Evolutionary conservation across 208 protist species (phyloP), one percentile per base, ranked within the genome.

Genomic region (Trichomonas vaginalis): DNA sequence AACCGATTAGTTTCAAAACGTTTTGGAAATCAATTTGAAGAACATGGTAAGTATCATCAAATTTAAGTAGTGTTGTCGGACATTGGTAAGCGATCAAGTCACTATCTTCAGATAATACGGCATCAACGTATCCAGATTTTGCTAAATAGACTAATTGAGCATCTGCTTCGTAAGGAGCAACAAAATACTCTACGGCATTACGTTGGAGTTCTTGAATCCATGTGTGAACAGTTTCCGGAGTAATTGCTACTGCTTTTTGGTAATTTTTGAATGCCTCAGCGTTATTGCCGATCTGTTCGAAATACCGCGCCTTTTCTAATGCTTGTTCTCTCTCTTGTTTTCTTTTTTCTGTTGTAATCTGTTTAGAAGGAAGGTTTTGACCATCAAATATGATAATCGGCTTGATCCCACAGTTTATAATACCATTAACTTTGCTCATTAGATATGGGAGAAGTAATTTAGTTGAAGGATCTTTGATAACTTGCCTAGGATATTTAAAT

Each of bases 141-240:
- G 96, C 97, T 6, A 99, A 96, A 96, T 98, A 99, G 6, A 98
- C 98, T 10, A 99, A 96, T 97, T 99, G 99, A 0, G 99, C 98
- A 97, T 99, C 99, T 0, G 99, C 99, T 98, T 99, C 99, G 97
- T 99, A 99, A 8, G 99, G 99, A 39, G 99, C 98, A 0, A 99
- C 99, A 35, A 96, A 46, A 39, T 49, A 96, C 70, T 83, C 92
- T 21, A 97, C 92, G 47, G 45, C 79, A 40, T 96, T 46, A 45
- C 95, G 32, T 62, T n/a, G 27, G 21, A 96, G 90, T 79, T 95
- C 49, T 8, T 23, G 32, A 27, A 99, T 98, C 27, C 98, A 70
- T 40, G 96, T 14, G 62, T 96, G 95, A 2, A 97, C 98, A 96
- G 98, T 98, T 37, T 95, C 70, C 9, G 97, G 97, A 23, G 97